phyloP scores from a whole-genome alignment of 306 rosid genomes.

The Biancaea sappan region DNA sequence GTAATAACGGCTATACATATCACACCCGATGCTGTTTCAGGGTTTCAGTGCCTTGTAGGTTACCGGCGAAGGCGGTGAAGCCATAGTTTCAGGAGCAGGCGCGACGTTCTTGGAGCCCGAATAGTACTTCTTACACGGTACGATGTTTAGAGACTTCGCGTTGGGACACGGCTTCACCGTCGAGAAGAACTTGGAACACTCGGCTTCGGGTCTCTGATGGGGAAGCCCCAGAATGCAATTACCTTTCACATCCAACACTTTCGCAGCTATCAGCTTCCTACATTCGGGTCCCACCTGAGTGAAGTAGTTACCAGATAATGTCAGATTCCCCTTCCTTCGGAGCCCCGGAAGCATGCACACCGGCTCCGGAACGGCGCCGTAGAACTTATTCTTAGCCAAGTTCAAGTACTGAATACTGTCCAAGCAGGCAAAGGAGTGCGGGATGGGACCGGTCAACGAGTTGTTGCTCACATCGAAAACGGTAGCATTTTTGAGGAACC shows the following conservation, averaged over 20 bases:
- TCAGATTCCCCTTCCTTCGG: conserved; percentile 15
- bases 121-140: conserved; percentile 50
- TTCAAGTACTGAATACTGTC: conserved; percentile 41
- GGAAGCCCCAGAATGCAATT: conserved; percentile 69
- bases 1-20: neutral
- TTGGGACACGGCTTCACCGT: conserved; percentile 35
- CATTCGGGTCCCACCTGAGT: conserved; percentile 65
- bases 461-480: conserved; percentile 69
- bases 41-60: conserved; percentile 51
- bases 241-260: conserved; percentile 39
- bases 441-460: conserved; percentile 63
- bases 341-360: conserved; percentile 55
- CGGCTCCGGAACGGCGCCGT: conserved; percentile 61
- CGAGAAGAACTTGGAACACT: conserved; percentile 42
- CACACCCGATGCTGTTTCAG: conserved; percentile 43
- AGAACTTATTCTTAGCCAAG: conserved; percentile 50
- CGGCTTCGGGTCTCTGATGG: conserved; percentile 36
- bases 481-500: conserved; percentile 43
- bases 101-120: neutral
- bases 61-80: conserved; percentile 34
- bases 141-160: neutral
- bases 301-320: conserved; percentile 56
- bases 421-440: conserved; percentile 68
- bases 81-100: neutral
- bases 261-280: conserved; percentile 45